Evolutionary conservation across 2,329 filamentous ascomycete species (phyloP), one percentile per base, ranked within the genome.

Genomic region (Mariannaea sp.): DNA sequence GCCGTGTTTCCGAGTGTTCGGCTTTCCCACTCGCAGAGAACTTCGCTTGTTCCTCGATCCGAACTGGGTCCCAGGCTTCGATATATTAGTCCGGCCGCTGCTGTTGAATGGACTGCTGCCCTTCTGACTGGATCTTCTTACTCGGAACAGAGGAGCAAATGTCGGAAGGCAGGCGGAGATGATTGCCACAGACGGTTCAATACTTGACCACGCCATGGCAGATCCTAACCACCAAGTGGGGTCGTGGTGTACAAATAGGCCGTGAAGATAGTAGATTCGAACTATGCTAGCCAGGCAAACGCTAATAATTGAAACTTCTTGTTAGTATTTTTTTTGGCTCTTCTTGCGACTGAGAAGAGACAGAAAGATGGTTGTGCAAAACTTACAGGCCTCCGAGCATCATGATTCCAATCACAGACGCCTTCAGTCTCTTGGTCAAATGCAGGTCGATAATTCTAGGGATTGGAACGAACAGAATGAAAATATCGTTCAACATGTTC

Each of bases 141-240:
- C 19, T 24, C 51, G 49, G 30, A 56, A 56, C 3, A 58, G 49
- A 2, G 56, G 56, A 5, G 56, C 56, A 27, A 47, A 58, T 2
- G 56, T 58, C 3, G 56, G 56, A 12, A 58, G 49, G 14, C 56
- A 58, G 22, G 56, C 56, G 5, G 53, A 58, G 16, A 58, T 48
- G 49, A 58, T 53, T 27, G 29, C 53, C 1, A 58, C 53, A 6
- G 53, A 54, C 6, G 56, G 53, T 24, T 58, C 53, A 41, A 56
- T 56, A 29, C 53, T 50, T 16, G 56, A 58, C 56, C 56, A 58
- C 7, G 46, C 53, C 14, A 45, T 35, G 2, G 49, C 13, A 2
- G 49, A 33, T 8, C 49, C 53, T 22, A 58, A 24, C 47, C 53
- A 56, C 56, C 56, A 58, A 2, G 56, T 50, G 5, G 43, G 14